Evolutionary conservation across 176 grass and related monocot species (phyloP), one percentile per base, ranked within the genome.

Genomic region (Raddia distichophylla): DNA sequence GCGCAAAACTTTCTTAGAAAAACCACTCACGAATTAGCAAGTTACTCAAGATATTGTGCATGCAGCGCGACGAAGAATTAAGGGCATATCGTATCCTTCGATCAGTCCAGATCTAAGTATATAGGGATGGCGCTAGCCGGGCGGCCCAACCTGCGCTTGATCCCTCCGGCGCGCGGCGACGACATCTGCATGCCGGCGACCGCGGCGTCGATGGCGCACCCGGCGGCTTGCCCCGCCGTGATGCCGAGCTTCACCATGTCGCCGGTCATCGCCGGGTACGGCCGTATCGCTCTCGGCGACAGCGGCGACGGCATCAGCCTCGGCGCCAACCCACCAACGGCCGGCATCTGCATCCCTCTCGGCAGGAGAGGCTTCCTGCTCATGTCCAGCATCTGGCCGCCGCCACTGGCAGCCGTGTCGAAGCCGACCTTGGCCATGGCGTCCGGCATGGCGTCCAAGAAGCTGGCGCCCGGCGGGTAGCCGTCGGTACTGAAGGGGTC

Each of bases 401-500:
- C 60, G 13, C 17, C 67, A 9, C 60, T 14, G 55, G 37, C 49
- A 8, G n/a, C 60, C 6, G 86, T 43, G 81, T 90, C 84, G 79
- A 90, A 86, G 65, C 74, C 60, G 72, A 84, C 82, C 67, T 86
- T 89, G 74, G 58, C 62, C 79, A 65, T 85, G 12, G 81, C 70
- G 60, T 79, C 75, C 1, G 69, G 80, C 70, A 85, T 60, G 46
- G 55, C 10, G 40, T 87, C 77, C 4, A 91, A 74, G 65, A 84
- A 91, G 12, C 89, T 90, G 46, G 58, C 43, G 67, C 83, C 87
- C 0, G 78, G 51, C 4, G 82, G 68, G 68, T 84, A 87, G 80
- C 86, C 86, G 80, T 89, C 86, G 47, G 42, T 91, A 52, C 91
- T 61, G 73, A 98, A 88, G 14, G 92, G 95, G 75, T 98, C 88